Base-by-base conservation (phyloP, 306 rosid species). In the Sicyos edulis region DNA sequence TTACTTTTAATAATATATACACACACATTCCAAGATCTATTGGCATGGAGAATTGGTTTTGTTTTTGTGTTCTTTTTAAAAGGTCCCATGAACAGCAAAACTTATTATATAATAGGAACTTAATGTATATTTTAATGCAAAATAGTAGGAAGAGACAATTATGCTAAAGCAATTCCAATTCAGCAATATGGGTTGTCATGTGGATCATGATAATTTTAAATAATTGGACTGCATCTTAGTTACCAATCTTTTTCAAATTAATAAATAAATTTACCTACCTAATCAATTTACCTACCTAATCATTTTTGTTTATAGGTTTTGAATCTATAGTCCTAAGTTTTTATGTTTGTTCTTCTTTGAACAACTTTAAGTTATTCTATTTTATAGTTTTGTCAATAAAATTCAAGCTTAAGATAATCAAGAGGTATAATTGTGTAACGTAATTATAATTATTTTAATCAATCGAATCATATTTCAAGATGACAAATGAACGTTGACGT, bases 141-240 rank as follows among this genome's bases (percentile, higher is more conserved):
- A 34, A 67, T 21, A 67, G 55, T 21, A 47, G 32, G 12, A 67
- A 45, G 72, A 67, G 72, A 67, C 72, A 67, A 67, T 67, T 47
- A 67, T 45, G 72, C 72, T 12, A 47, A 67, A 47, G 72, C 72
- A 47, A 37, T 67, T 67, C 72, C 72, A 44, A 67, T 67, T 67
- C 56, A 67, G 72, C 72, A 67, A 45, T 13, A 6, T 67, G 72
- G 72, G 44, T 67, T 67, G 55, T 67, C 72, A 67, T 47, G 72
- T 67, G 72, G 56, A 37, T 11, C 72, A 45, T 67, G 0, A 11
- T 6, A 11, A 19, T 62, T 45, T 66, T 20, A 66, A 20, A 66
- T 12, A 20, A 66, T 45, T 66, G 55, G 54, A 44, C 51, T 65
- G n/a, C 71, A 65, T 64, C 71, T 65, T 29, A 65, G 5, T 65